Percentiles rank a stretch among this genome's conserved stretches.
These are phyloP conservation scores for Verticillium nonalfalfae DNA, from an alignment of 2,329 filamentous ascomycete genomes.

Conservation along the genomic window DNA sequence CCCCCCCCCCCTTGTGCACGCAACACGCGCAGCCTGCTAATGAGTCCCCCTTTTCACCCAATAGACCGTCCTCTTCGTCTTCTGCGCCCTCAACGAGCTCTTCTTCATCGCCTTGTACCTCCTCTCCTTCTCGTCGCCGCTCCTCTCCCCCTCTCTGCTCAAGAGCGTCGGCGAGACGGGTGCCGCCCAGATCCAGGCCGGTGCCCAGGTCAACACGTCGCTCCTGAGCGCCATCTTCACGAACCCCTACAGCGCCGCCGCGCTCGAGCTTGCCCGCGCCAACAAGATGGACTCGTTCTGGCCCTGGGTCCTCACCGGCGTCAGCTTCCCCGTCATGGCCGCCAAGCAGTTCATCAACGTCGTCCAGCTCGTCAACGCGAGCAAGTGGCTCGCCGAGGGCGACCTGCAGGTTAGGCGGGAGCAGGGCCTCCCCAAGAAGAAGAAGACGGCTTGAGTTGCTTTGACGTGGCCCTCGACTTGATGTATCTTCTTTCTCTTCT, in stretches of 20 bases:
- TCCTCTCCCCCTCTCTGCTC: constrained; percentile 78
- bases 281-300: constrained; percentile 80
- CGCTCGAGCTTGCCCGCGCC: constrained; percentile 84
- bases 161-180: constrained; percentile 49
- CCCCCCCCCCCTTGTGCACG: not conserved
- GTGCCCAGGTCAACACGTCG: constrained; percentile 63
- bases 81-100: constrained; percentile 85
- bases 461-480: no score
- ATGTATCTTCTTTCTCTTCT: no score
- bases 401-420: constrained; percentile 60
- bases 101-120: constrained; percentile 99
- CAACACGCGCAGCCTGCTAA: not conserved
- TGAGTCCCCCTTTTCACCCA: not conserved
- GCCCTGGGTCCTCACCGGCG: constrained; percentile 65
- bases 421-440: constrained; percentile 45
- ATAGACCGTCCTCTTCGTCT: constrained; percentile 83
- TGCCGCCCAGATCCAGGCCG: constrained; percentile 51
- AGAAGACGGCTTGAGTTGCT: constrained; percentile 11
- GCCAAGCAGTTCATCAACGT: constrained; percentile 93
- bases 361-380: constrained; percentile 88
- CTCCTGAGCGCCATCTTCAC: constrained; percentile 71
- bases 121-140: constrained; percentile 89
- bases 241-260: constrained; percentile 85
- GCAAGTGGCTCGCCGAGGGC: constrained; percentile 88
- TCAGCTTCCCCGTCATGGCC: constrained; percentile 82